Evolutionary conservation across 129 eudicot genomes (phyloP).

Genomic region (Arctium minus): DNA sequence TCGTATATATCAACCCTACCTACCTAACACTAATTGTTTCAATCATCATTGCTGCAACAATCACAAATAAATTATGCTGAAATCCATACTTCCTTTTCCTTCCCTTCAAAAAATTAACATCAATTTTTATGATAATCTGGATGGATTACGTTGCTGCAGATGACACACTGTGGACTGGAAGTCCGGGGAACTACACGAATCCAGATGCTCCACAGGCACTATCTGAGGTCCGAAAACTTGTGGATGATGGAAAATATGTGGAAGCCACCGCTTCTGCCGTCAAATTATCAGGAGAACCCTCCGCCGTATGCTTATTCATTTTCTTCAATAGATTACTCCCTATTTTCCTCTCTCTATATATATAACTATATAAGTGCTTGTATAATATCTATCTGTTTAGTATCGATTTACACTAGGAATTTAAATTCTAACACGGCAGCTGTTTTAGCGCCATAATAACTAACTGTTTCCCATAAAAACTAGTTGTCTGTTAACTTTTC

Average conservation of each 20-base stretch:
- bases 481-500: no score
- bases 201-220: conserved; percentile 45
- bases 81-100: neutral
- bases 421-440: no score
- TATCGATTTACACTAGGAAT: no score
- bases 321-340: neutral
- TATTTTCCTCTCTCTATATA: neutral
- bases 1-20: neutral
- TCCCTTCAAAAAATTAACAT: neutral
- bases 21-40: neutral
- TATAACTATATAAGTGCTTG: neutral
- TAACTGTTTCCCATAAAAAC: no score
- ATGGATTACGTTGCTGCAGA: conserved; percentile 28
- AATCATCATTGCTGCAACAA: neutral
- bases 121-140: neutral
- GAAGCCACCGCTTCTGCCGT: conserved; percentile 59
- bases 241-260: conserved; percentile 48
- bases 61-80: neutral
- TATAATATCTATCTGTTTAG: neutral
- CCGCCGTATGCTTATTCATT: conserved; percentile 37
- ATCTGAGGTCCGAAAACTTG: conserved; percentile 59
- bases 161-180: conserved; percentile 72
- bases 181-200: conserved; percentile 55
- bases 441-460: no score
- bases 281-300: conserved; percentile 43